Percentiles rank a stretch among this genome's conserved stretches.
Evolutionary conservation across 805 yeast species (phyloP).

Genomic region (Saccharomycopsis javanensis): DNA sequence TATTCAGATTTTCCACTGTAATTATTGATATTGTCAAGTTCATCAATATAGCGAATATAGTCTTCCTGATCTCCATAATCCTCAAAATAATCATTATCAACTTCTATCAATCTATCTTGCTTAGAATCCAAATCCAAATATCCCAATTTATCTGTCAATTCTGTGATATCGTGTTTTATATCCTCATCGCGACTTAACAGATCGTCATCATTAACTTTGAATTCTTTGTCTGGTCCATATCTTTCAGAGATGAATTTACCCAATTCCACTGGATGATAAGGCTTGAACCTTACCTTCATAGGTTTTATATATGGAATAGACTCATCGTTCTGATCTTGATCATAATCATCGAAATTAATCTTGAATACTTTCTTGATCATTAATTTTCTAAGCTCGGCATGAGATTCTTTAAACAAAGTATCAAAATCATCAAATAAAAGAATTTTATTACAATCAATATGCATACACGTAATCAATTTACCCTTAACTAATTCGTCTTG

Average conservation of each 20-base stretch:
- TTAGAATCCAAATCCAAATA: background rate
- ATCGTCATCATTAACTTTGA: background rate
- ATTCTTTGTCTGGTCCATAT: background rate
- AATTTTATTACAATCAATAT: constrained; percentile 38
- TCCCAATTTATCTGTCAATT: background rate
- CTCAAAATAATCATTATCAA: constrained; percentile 1
- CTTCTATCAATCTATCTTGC: background rate
- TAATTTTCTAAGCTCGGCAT: background rate
- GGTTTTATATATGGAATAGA: background rate
- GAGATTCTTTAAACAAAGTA: constrained; percentile 22
- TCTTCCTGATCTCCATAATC: constrained; percentile 12
- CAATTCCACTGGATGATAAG: constrained; percentile 8
- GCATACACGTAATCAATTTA: constrained; percentile 55
- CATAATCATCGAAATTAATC: background rate
- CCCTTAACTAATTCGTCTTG: constrained; percentile 34
- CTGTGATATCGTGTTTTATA: background rate
- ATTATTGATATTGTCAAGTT: constrained; percentile 9
- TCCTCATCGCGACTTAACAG: background rate
- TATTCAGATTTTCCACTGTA: constrained; percentile 14
- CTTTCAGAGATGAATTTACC: constrained; percentile 9
- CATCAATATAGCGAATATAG: constrained; percentile 5
- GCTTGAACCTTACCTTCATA: background rate
- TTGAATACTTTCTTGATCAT: background rate
- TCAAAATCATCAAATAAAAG: constrained; percentile 36
- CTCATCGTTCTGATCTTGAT: background rate